A percentile compares a stretch with the other conserved stretches of the same genome.
phyloP scores from a whole-genome alignment of 345 rosid species.

The Angophora floribunda region DNA sequence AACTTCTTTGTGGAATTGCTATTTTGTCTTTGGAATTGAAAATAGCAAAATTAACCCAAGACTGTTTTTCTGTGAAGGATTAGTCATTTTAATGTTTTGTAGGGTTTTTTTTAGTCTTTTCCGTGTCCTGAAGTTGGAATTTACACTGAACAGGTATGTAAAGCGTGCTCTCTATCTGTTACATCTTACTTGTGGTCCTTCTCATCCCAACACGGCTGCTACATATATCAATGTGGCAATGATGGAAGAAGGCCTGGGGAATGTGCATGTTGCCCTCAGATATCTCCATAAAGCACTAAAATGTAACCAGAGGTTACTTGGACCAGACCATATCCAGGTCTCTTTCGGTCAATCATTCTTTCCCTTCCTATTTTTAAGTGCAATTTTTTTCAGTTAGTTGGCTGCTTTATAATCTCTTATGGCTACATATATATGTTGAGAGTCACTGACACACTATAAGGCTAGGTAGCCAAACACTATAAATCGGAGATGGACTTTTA shows the following conservation, averaged over 20 bases:
- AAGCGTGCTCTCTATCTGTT: slow-evolving; percentile 96
- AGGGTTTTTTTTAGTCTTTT: neutral
- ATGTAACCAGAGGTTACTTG: slow-evolving; percentile 91
- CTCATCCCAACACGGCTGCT: slow-evolving; percentile 99
- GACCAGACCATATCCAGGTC: slow-evolving; percentile 99
- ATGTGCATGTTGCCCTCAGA: slow-evolving; percentile 96
- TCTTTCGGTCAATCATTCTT: neutral
- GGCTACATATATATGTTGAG: neutral
- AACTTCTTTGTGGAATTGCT: neutral
- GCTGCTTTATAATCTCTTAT: neutral
- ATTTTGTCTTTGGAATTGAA: neutral
- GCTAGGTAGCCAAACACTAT: neutral
- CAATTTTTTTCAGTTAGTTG: neutral
- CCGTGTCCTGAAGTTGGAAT: neutral
- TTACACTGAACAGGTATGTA: slow-evolving; percentile 61
- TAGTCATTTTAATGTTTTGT: neutral
- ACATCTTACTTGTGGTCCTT: slow-evolving; percentile 96
- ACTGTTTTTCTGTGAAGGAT: neutral
- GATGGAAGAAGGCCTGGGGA: slow-evolving; percentile 99
- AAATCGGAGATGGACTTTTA: neutral
- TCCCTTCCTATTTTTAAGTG: neutral
- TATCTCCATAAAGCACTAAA: slow-evolving; percentile 96
- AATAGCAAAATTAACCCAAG: neutral
- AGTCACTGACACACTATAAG: neutral
- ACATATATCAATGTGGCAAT: slow-evolving; percentile 97